A percentile compares a stretch with the other conserved stretches of the same genome.
These are phyloP conservation scores for Condylostoma magnum DNA, from an alignment of 169 alveolate species.

Conservation along the genomic window DNA sequence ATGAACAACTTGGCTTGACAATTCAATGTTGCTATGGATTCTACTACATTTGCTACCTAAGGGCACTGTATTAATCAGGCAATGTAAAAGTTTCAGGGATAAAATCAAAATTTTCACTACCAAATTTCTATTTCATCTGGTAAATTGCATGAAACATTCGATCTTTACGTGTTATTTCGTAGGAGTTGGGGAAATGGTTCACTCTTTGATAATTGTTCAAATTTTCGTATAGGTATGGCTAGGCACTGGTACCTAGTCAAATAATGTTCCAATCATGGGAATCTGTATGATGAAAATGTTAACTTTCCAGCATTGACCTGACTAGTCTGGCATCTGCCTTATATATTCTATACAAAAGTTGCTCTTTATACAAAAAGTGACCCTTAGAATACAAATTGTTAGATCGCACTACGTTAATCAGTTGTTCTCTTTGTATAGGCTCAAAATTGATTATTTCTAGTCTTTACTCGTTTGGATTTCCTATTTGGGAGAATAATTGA, in stretches of 20 bases:
- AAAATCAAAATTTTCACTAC: conserved; percentile 39
- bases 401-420: not conserved
- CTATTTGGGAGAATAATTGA: no score
- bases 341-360: not conserved
- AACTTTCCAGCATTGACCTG: not conserved
- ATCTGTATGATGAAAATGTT: not conserved
- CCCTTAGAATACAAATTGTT: conserved; percentile 8
- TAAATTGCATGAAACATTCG: conserved; percentile 39
- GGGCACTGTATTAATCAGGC: conserved; percentile 41
- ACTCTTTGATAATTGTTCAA: conserved; percentile 30
- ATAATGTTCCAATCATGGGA: conserved; percentile 5
- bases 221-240: not conserved
- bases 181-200: conserved; percentile 51
- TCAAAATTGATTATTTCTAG: not conserved
- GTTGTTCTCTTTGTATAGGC: conserved; percentile 11
- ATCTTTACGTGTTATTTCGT: conserved; percentile 65
- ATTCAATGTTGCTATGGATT: conserved; percentile 46
- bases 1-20: conserved; percentile 43
- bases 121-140: conserved; percentile 52
- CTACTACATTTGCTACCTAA: conserved; percentile 5
- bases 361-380: not conserved
- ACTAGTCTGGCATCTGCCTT: not conserved
- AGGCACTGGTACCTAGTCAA: not conserved
- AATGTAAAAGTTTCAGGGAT: conserved; percentile 63
- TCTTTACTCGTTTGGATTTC: no score